Evolutionary conservation across 1,139 yeast species (phyloP).

Genomic region (Lodderomyces jiufengensis): DNA sequence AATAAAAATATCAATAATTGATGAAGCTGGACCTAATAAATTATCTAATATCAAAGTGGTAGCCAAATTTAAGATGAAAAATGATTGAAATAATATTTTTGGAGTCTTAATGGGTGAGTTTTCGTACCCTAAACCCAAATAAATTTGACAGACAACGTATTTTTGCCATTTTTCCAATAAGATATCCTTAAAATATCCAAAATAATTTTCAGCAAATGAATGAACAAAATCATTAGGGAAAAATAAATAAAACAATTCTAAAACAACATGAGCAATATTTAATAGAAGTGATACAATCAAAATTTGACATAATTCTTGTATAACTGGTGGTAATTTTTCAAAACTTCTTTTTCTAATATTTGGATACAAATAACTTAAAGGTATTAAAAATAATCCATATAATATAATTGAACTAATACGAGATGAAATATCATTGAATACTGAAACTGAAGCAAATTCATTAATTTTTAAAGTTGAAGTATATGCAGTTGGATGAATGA

Average conservation of each 20-base stretch:
- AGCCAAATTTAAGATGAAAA: conserved; percentile 6
- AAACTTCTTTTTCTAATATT: conserved; percentile 3
- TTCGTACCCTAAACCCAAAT: conserved; percentile 11
- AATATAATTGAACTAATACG: conserved; percentile 9
- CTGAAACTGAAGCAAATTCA: conserved; percentile 10
- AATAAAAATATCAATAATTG: conserved; percentile 6
- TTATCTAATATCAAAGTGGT: conserved; percentile 4
- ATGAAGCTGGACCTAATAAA: neutral
- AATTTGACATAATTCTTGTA: conserved; percentile 5
- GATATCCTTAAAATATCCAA: conserved; percentile 7
- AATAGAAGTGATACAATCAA: conserved; percentile 6
- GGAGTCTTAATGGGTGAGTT: conserved; percentile 6
- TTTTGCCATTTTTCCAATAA: conserved; percentile 11
- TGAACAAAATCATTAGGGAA: conserved; percentile 9
- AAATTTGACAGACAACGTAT: conserved; percentile 7
- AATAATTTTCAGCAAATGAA: conserved; percentile 6
- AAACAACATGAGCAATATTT: conserved; percentile 5
- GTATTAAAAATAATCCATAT: conserved; percentile 8
- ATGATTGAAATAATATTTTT: conserved; percentile 3
- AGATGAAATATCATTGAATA: conserved; percentile 10
- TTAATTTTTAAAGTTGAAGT: conserved; percentile 9
- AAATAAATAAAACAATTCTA: conserved; percentile 8
- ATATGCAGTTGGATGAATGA: conserved; percentile 10
- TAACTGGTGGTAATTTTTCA: conserved; percentile 7
- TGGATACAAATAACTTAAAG: conserved; percentile 9